A percentile compares a stretch with the other conserved stretches of the same genome.
These are phyloP conservation scores for Coemansia sp. DNA, from an alignment of 371 early-diverging fungal genomes.

Conservation along the genomic window DNA sequence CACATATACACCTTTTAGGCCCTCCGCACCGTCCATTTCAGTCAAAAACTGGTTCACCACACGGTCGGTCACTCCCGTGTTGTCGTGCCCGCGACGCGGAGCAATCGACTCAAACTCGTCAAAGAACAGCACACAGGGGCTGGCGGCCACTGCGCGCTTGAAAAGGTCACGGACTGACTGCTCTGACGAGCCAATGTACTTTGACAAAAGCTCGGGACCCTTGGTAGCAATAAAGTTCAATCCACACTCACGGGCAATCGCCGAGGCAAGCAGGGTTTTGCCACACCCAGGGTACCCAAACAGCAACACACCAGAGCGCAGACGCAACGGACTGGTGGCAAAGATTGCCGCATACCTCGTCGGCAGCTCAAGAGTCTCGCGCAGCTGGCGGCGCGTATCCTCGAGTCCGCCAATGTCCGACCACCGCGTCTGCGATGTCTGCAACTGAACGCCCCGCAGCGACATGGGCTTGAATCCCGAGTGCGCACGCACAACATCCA, in stretches of 20 bases:
- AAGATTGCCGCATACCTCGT: constrained; percentile 89
- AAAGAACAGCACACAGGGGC: constrained; percentile 98
- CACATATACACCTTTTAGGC: constrained; percentile 90
- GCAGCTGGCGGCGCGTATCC: constrained; percentile 73
- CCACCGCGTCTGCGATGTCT: constrained; percentile 79
- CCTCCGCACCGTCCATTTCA: constrained; percentile 97
- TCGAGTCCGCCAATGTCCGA: constrained; percentile 86
- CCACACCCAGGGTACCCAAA: constrained; percentile 99
- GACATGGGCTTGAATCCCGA: constrained; percentile 79
- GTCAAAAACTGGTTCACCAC: constrained; percentile 98
- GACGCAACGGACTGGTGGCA: constrained; percentile 77
- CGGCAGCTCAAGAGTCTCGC: constrained; percentile 94
- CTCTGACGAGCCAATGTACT: constrained; percentile 99
- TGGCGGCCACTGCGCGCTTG: constrained; percentile 91
- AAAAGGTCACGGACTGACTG: constrained; percentile 97
- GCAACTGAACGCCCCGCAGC: constrained; percentile 77
- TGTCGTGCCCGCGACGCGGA: constrained; percentile 58
- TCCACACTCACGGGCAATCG: constrained; percentile 87
- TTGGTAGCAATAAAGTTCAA: constrained; percentile 97
- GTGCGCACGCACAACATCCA: constrained; percentile 73
- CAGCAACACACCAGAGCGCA: constrained; percentile 91
- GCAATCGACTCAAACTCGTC: constrained; percentile 99
- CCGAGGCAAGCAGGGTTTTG: constrained; percentile 98
- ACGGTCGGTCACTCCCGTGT: constrained; percentile 89
- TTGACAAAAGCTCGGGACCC: constrained; percentile 98